Percentiles rank a stretch among this genome's conserved stretches.
These are phyloP conservation scores for Heliosperma pusillum DNA, from an alignment of 148 eudicot species.

Conservation along the genomic window DNA sequence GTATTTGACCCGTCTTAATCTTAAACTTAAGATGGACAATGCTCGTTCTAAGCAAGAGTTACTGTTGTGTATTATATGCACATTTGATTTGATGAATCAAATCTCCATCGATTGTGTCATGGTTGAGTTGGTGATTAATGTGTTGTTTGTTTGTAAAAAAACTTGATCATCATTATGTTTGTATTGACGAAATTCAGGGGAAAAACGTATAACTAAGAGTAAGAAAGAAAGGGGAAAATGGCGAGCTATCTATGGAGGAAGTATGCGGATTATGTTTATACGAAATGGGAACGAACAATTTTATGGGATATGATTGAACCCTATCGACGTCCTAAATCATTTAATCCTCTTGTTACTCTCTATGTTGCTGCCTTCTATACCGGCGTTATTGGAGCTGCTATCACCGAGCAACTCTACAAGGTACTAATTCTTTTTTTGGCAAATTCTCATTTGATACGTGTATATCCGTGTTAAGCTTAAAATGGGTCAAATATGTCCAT, in stretches of 20 bases:
- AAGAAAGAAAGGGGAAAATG: conserved; percentile 29
- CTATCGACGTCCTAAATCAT: conserved; percentile 72
- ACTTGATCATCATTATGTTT: too few relatives aligned
- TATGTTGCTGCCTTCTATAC: conserved; percentile 77
- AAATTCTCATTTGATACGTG: too few relatives aligned
- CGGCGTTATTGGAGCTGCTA: conserved; percentile 85
- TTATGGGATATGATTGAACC: conserved; percentile 95
- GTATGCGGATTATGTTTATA: conserved; percentile 71
- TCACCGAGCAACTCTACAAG: conserved; percentile 87
- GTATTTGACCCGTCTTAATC: too few relatives aligned
- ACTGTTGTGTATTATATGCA: too few relatives aligned
- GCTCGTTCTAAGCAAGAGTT: too few relatives aligned
- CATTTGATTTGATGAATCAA: too few relatives aligned
- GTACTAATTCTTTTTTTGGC: conserved; percentile 23
- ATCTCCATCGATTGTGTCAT: too few relatives aligned
- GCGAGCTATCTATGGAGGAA: conserved; percentile 84
- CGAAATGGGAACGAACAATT: conserved; percentile 73
- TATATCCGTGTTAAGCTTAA: too few relatives aligned
- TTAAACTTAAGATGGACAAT: too few relatives aligned
- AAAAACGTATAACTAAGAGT: conserved; percentile 12
- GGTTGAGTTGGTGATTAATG: too few relatives aligned
- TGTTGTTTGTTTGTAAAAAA: too few relatives aligned
- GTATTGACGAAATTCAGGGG: conserved; percentile 16
- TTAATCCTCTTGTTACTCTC: conserved; percentile 77
- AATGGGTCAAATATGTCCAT: too few relatives aligned